Evolutionary conservation across 108 stramenopile species (phyloP).

Genomic region (Nitzschia sp.): DNA sequence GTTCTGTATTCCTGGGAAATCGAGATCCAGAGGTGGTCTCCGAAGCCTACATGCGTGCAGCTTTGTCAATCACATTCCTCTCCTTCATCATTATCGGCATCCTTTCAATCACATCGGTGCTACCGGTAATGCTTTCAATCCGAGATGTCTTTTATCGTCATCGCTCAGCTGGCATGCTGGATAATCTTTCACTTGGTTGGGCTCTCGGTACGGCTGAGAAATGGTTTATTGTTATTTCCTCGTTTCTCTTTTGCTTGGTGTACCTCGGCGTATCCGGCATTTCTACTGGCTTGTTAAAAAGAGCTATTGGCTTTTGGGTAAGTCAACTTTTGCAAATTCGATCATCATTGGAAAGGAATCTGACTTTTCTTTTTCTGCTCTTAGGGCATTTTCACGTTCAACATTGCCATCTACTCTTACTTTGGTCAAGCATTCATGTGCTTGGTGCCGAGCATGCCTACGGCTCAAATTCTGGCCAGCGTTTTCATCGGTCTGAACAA

Average conservation of each 20-base stretch:
- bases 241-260: conserved; percentile 33
- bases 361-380: conserved; percentile 1
- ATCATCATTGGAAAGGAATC: neutral
- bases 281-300: conserved; percentile 33
- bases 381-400: conserved; percentile 72
- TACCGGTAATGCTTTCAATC: conserved; percentile 72
- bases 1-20: conserved; percentile 54
- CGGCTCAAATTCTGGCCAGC: conserved; percentile 63
- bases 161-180: conserved; percentile 72
- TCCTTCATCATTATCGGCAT: conserved; percentile 70
- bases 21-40: conserved; percentile 25
- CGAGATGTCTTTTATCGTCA: conserved; percentile 78
- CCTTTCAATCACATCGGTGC: conserved; percentile 48
- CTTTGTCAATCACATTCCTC: conserved; percentile 43
- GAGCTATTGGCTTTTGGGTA: conserved; percentile 37
- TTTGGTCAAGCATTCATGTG: conserved; percentile 83
- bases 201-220: conserved; percentile 68
- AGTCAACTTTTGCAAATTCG: no score
- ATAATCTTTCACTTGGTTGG: conserved; percentile 52
- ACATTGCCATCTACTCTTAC: conserved; percentile 73
- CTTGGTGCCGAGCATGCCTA: conserved; percentile 56
- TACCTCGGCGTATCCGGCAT: conserved; percentile 25
- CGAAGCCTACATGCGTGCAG: conserved; percentile 41
- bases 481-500: conserved; percentile 80
- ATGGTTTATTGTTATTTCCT: conserved; percentile 48